Evolutionary conservation across 2,329 filamentous ascomycete species (phyloP).

Genomic region (Sclerotiophoma versabilis): DNA sequence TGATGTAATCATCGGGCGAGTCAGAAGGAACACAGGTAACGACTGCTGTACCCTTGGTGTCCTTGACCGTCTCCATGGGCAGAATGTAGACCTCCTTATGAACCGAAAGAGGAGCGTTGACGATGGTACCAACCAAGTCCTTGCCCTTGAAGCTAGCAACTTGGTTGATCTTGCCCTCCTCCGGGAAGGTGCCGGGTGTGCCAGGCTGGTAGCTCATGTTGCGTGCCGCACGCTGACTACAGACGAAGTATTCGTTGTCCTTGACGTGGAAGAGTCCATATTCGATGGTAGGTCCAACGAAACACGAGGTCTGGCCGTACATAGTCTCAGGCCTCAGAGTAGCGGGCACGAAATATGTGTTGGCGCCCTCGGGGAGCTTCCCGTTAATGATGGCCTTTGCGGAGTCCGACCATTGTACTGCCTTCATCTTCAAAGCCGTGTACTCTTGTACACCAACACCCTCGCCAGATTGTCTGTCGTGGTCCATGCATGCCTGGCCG

Average conservation of each 20-base stretch:
- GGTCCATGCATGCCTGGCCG: conserved; percentile 85
- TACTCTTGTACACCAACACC: conserved; percentile 90
- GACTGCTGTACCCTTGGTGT: conserved; percentile 94
- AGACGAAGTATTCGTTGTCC: conserved; percentile 76
- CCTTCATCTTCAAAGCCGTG: conserved; percentile 87
- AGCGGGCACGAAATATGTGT: conserved; percentile 88
- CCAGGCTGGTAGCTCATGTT: conserved; percentile 94
- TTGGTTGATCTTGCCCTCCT: conserved; percentile 77
- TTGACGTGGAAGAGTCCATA: conserved; percentile 85
- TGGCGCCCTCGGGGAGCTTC: conserved; percentile 79
- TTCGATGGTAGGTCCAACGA: conserved; percentile 86
- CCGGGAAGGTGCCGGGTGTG: conserved; percentile 74
- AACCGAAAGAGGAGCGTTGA: conserved; percentile 83
- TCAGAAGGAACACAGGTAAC: conserved; percentile 96
- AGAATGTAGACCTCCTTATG: conserved; percentile 86
- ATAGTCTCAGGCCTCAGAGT: conserved; percentile 96
- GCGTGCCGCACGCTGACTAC: conserved; percentile 81
- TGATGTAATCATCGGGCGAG: conserved; percentile 94
- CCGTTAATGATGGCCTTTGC: conserved; percentile 75
- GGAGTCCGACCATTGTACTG: conserved; percentile 84
- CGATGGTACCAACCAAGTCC: conserved; percentile 83
- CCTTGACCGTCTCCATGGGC: conserved; percentile 92
- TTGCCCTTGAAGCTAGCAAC: conserved; percentile 78
- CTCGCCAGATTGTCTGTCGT: conserved; percentile 82
- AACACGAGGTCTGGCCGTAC: conserved; percentile 97